Evolutionary conservation across 1,284 basidiomycete species (phyloP), one percentile per base, ranked within the genome.

Genomic region (Kwoniella shivajii): DNA sequence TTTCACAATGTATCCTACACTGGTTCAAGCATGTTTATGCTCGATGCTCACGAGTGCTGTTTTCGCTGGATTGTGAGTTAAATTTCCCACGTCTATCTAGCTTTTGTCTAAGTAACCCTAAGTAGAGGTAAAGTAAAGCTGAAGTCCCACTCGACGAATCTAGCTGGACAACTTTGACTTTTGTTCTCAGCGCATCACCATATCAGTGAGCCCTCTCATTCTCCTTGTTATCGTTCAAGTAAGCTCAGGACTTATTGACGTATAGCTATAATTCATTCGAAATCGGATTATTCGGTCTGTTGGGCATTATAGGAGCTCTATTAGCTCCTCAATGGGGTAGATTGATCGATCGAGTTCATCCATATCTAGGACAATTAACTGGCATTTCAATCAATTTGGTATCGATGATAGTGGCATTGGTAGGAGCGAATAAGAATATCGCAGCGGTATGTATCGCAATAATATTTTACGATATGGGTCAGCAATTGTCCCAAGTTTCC

Each of bases 91-190:
- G 33, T 36, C 33, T n/a, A 9, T 9, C 33, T 36, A 36, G 33
- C 33, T 36, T 36, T 9, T n/a, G 9, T 9, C 33, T 36, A 10
- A n/a, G 11, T 3, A n/a, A n/a, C n/a, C n/a, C n/a, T n/a, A n/a
- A n/a, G n/a, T n/a, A n/a, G n/a, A n/a, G n/a, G n/a, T n/a, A n/a
- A n/a, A n/a, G n/a, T n/a, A n/a, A n/a, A n/a, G n/a, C n/a, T n/a
- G n/a, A n/a, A n/a, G n/a, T n/a, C n/a, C n/a, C n/a, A n/a, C n/a
- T n/a, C n/a, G n/a, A n/a, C n/a, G n/a, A n/a, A 26, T 34, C 1
- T 50, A 71, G 66, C 67, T 89, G 87, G 88, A 85, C 87, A 1
- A 87, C 85, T 3, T 69, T 88, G 56, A 89, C 88, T 0, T 89
- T 88, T 75, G 75, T 89, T 30, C 81, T 90, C 2, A 84, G 83